Evolutionary conservation across 176 grass and related monocot species (phyloP), one percentile per base, ranked within the genome.

Genomic region (Bothriochloa decipiens): DNA sequence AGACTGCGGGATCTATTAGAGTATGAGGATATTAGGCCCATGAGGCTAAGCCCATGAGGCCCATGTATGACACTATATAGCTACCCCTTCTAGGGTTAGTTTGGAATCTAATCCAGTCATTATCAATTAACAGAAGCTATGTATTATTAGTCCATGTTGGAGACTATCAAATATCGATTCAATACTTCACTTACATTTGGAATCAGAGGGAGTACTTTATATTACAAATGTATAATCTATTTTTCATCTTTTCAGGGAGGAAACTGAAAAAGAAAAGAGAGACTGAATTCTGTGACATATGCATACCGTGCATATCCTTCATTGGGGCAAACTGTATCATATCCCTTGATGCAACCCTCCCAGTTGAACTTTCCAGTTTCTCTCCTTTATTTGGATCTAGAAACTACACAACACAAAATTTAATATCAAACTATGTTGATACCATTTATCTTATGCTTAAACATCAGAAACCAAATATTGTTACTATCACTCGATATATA

Each of bases 381-480:
- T 93, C 91, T 62, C 96, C 96, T 94, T 92, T 99, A 83, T 99
- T 94, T 76, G 91, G 89, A 91, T 99, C 96, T 65, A 99, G 80
- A 89, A 96, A 91, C 96, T 99, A 88, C 75, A 71, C 29, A 33
- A 32, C 41, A 52, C 18, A 84, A 86, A 85, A 22, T 47, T 82
- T 65, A 74, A 73, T 35, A 78, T 77, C 15, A 85, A 82, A 50
- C 65, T 61, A 22, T 32, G 27, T n/a, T 83, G 65, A 35, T 5
- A 65, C 25, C 83, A 35, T 55, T 46, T 42, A 74, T 60, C 18
- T 35, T 37, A 86, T 60, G 65, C 79, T 73, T 45, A 78, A 90
- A 41, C 62, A 87, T 76, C 23, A 33, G 29, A 28, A 81, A 81
- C 68, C 2, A 68, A 68, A 68, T 85, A 23, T 74, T n/a, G 3